Conservation (phyloP, 768 basidiomycete species). For the Serendipita sp. region DNA sequence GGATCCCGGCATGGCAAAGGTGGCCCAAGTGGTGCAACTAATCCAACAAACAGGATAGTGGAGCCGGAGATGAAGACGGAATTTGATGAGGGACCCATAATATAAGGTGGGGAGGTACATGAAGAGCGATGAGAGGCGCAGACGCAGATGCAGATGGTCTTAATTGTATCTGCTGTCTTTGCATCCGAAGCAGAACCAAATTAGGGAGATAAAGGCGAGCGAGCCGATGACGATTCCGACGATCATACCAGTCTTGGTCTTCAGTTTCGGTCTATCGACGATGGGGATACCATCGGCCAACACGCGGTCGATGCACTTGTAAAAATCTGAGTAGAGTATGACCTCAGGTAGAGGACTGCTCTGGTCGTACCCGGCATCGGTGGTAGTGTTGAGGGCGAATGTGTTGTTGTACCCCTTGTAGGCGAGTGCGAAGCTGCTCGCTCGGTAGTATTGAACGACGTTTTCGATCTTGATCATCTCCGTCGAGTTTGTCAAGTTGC, state of each 20-base stretch:
- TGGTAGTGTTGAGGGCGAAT: not conserved
- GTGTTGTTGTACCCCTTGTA: slow-evolving; percentile 11
- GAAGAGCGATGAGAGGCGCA: too few species aligned
- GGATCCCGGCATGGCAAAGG: slow-evolving; percentile 51
- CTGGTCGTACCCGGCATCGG: not conserved
- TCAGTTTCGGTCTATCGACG: not conserved
- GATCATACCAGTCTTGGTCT: not conserved
- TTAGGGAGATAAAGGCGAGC: not conserved
- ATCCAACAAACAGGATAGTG: too few species aligned
- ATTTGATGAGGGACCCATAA: too few species aligned
- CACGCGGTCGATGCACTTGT: not conserved
- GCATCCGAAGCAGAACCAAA: not conserved
- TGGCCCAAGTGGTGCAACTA: slow-evolving; percentile 33
- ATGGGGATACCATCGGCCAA: not conserved
- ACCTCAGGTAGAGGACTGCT: not conserved
- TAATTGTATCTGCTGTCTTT: too few species aligned
- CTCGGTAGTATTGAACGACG: slow-evolving; percentile 11
- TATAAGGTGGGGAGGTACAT: too few species aligned
- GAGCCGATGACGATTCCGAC: not conserved
- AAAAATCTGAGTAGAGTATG: not conserved
- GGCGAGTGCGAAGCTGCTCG: slow-evolving; percentile 8
- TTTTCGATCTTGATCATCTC: not conserved
- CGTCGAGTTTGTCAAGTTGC: not conserved
- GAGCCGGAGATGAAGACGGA: too few species aligned
- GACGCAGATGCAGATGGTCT: too few species aligned